Evolutionary conservation across 805 yeast genomes (phyloP), one percentile per base, ranked within the genome.

Genomic region (Suhomyces emberorum): DNA sequence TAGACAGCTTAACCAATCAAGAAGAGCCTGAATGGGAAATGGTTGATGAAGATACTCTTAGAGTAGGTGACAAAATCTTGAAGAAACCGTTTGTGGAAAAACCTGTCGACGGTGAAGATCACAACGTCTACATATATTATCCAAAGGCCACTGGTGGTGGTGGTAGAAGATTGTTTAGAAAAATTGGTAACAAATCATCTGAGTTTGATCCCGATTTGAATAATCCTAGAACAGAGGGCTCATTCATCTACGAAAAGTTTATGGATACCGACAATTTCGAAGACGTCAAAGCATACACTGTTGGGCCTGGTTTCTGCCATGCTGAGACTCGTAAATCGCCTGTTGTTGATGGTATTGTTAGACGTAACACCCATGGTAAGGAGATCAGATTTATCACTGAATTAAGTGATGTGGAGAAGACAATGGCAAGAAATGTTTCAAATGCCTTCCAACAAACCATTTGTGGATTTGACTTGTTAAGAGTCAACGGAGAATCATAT

Each of bases 91-190:
- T 81, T 70, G 98, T 93, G 22, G 99, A 93, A 59, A 93, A 93
- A 50, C 99, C 99, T 1, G 98, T 89, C 3, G 96, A 93, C 60
- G 99, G 99, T 37, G 99, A 93, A 63, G 96, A 93, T 61, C 99
- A 93, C 62, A 93, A 93, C 55, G 91, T 93, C 31, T 86, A 83
- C 59, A 89, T 93, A 26, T 93, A 93, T 63, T 93, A 91, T 58
- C 83, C 89, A 23, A 75, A 77, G 39, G 76, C 83, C 40, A 83
- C 84, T 35, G 99, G 99, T 30, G 99, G 99, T 39, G 99, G 99
- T 47, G 99, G 99, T 18, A 74, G 99, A 43, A 73, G 95, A 34
- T 67, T 93, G 43, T 93, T 93, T 68, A 74, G 99, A 47, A 93
- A 93, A 57, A 95, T 93, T 42, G 98, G 98, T 42, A 93, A 93